Conservation (phyloP, 2,329 filamentous ascomycete genomes). For the Apiospora pterosperma region DNA sequence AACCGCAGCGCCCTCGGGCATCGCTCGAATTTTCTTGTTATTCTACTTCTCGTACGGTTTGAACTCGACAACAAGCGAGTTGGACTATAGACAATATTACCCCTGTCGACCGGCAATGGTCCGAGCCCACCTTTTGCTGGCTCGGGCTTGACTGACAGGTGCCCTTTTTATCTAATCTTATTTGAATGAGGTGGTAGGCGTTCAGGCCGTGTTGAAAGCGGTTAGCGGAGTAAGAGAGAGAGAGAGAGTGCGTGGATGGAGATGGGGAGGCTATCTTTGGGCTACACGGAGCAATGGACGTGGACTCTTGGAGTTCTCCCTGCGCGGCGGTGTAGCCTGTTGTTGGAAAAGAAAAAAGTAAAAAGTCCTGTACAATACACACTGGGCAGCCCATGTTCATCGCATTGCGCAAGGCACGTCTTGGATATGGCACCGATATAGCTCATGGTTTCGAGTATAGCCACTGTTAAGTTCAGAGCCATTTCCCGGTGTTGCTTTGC, state of each 20-base stretch:
- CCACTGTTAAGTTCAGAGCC: background rate
- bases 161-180: conserved; percentile 9
- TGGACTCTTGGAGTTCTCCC: background rate
- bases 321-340: background rate
- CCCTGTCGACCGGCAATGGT: conserved; percentile 22
- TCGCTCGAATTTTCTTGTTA: conserved; percentile 28
- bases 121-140: conserved; percentile 31
- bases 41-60: conserved; percentile 23
- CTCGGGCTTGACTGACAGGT: conserved; percentile 13
- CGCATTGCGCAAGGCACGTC: background rate
- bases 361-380: conserved; percentile 7
- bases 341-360: background rate
- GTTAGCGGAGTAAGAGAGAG: background rate
- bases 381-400: conserved; percentile 10
- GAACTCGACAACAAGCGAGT: conserved; percentile 13
- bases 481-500: conserved; percentile 4
- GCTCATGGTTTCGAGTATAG: background rate
- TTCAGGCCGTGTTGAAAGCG: background rate
- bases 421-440: background rate
- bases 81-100: conserved; percentile 6
- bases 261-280: background rate
- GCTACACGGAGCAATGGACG: background rate
- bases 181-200: conserved; percentile 1
- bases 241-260: background rate
- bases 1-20: conserved; percentile 26